A percentile compares a stretch with the other conserved stretches of the same genome.
Evolutionary conservation across 176 grass and related monocot species (phyloP).

Genomic region (Urochloa ruziziensis): DNA sequence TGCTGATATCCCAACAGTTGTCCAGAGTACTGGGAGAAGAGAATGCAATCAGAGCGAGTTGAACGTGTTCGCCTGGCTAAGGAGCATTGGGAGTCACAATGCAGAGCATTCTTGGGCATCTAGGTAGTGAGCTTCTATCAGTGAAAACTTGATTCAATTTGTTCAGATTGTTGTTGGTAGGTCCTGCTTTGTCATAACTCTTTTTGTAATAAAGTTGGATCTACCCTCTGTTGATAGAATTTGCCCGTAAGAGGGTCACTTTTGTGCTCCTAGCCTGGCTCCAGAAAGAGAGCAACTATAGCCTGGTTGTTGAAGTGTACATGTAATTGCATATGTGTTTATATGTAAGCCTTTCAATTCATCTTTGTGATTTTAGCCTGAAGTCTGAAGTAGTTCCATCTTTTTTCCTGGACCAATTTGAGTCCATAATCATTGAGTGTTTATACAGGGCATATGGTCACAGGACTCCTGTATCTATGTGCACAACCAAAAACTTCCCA

Average conservation of each 20-base stretch:
- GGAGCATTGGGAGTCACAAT: constrained; percentile 71
- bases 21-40: constrained; percentile 73
- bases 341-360: neutral
- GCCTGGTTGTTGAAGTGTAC: neutral
- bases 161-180: neutral
- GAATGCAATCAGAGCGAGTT: constrained; percentile 55
- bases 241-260: neutral
- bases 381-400: neutral
- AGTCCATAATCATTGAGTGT: neutral
- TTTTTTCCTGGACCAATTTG: neutral
- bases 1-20: constrained; percentile 46
- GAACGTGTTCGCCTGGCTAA: constrained; percentile 70
- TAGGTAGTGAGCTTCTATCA: neutral
- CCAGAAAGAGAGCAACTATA: neutral
- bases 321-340: neutral
- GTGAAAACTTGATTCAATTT: constrained; percentile 1
- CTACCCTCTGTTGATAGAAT: neutral
- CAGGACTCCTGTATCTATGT: neutral
- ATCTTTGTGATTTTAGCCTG: neutral
- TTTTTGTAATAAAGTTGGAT: neutral
- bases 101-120: constrained; percentile 69
- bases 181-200: constrained; percentile 6
- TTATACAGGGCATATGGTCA: neutral
- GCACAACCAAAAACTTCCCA: neutral
- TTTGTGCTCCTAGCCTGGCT: neutral